Evolutionary conservation across 768 basidiomycete species (phyloP).

Genomic region (Lactarius indigo): DNA sequence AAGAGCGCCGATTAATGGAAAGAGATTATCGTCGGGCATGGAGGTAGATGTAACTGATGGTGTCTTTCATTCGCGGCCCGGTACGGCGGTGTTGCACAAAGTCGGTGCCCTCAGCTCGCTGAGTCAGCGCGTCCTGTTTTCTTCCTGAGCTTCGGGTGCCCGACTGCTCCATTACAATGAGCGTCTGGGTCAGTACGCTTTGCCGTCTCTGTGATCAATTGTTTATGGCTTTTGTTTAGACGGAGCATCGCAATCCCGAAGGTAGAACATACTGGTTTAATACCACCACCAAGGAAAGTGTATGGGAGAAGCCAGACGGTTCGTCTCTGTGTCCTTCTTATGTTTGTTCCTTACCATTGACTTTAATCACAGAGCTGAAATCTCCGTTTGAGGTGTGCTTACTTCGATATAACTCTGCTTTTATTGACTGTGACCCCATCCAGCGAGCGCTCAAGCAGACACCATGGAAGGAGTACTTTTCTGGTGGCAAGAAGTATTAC

Average conservation of each 20-base stretch:
- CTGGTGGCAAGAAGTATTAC: conserved; percentile 87
- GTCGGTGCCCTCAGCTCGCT: no score
- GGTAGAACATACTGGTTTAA: conserved; percentile 99
- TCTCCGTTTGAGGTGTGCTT: conserved; percentile 79
- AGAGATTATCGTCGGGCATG: conserved; percentile 38
- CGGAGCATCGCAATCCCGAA: conserved; percentile 91
- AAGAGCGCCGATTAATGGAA: conserved; percentile 56
- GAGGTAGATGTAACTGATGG: neutral
- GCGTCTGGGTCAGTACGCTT: conserved; percentile 18
- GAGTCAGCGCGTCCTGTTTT: conserved; percentile 14
- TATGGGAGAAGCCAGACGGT: conserved; percentile 99
- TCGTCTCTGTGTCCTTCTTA: conserved; percentile 26
- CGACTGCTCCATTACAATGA: neutral
- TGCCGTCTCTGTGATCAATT: neutral
- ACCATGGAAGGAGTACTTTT: conserved; percentile 95
- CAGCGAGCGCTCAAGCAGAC: conserved; percentile 87
- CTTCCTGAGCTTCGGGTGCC: neutral
- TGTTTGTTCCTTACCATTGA: neutral
- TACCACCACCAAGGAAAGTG: conserved; percentile 80
- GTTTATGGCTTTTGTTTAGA: conserved; percentile 42
- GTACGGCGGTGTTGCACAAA: neutral
- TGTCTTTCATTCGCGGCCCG: neutral
- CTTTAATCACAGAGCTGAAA: conserved; percentile 48
- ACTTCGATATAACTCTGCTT: neutral
- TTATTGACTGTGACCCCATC: conserved; percentile 5